These are phyloP conservation scores for Solidago caesia DNA, from an alignment of 129 eudicot genomes.

Conservation along the genomic window DNA sequence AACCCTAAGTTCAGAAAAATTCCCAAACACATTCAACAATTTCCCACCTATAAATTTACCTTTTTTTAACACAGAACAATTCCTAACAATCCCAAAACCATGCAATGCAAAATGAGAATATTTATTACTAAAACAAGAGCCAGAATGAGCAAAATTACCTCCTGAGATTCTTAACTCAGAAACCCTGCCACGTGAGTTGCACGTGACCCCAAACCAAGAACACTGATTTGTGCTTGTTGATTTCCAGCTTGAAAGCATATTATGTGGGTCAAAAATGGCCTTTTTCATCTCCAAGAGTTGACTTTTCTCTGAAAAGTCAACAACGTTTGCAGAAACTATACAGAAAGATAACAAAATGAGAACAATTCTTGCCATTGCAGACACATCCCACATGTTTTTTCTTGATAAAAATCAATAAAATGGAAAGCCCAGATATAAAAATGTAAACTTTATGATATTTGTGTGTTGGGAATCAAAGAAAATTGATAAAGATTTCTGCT, in stretches of 20 bases:
- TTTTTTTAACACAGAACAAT: conserved; percentile 37
- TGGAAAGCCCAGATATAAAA: conserved; percentile 16
- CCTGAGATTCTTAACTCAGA: conserved; percentile 44
- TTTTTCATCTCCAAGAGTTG: conserved; percentile 51
- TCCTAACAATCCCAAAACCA: conserved; percentile 45
- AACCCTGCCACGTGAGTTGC: conserved; percentile 60
- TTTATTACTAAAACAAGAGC: conserved; percentile 40
- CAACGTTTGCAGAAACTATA: conserved; percentile 41
- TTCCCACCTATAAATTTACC: conserved; percentile 45
- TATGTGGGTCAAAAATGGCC: conserved; percentile 54
- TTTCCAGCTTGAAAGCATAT: conserved; percentile 60
- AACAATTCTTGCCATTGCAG: conserved; percentile 19
- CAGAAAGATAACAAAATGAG: conserved; percentile 18
- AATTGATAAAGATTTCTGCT: conserved; percentile 13
- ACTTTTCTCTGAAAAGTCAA: conserved; percentile 36
- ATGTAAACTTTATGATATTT: not conserved
- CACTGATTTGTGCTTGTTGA: conserved; percentile 38
- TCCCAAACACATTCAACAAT: conserved; percentile 46
- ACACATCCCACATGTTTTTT: conserved; percentile 13
- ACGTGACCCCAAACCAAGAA: conserved; percentile 69
- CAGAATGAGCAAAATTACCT: conserved; percentile 52
- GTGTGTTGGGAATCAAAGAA: not conserved
- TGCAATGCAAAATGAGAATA: conserved; percentile 35
- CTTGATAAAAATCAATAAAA: conserved; percentile 8
- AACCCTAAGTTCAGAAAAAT: conserved; percentile 53